Conservation (phyloP, 1,139 yeast genomes). For the Candida mesenterica region DNA sequence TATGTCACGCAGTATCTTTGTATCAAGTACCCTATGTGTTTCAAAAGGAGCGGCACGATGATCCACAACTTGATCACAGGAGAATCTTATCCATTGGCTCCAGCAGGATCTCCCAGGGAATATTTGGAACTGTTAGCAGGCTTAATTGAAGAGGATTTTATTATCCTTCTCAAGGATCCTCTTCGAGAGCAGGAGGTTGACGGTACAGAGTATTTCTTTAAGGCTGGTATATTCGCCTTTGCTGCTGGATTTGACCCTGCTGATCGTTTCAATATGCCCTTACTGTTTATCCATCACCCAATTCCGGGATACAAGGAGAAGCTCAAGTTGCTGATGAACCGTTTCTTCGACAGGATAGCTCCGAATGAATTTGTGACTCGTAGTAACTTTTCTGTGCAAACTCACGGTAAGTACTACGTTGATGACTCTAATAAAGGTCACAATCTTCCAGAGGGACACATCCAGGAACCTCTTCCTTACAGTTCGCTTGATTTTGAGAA, state of each 20-base stretch:
- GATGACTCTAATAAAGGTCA: slow-evolving; percentile 53
- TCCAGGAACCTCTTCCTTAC: slow-evolving; percentile 33
- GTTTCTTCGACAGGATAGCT: slow-evolving; percentile 50
- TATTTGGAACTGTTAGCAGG: slow-evolving; percentile 43
- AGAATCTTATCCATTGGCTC: slow-evolving; percentile 33
- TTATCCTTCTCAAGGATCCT: slow-evolving; percentile 55
- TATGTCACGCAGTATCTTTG: slow-evolving; percentile 46
- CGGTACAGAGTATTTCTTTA: slow-evolving; percentile 57
- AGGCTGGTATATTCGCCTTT: slow-evolving; percentile 65
- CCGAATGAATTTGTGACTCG: slow-evolving; percentile 57
- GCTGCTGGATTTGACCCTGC: slow-evolving; percentile 76
- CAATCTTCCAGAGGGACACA: slow-evolving; percentile 26
- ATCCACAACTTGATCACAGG: slow-evolving; percentile 45
- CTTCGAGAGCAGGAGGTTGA: slow-evolving; percentile 34
- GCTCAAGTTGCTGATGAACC: slow-evolving; percentile 60
- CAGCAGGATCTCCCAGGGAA: slow-evolving; percentile 23
- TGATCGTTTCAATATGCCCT: slow-evolving; percentile 51
- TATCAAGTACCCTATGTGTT: slow-evolving; percentile 61
- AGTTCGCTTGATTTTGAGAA: slow-evolving; percentile 52
- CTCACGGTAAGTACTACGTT: slow-evolving; percentile 50
- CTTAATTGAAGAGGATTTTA: slow-evolving; percentile 67
- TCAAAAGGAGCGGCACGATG: slow-evolving; percentile 28
- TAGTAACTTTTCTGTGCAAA: slow-evolving; percentile 62
- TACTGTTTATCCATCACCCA: slow-evolving; percentile 58
- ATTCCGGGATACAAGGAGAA: slow-evolving; percentile 60